Evolutionary conservation across 2,329 filamentous ascomycete genomes (phyloP), one percentile per base, ranked within the genome.

Genomic region (Neofusicoccum sp.): DNA sequence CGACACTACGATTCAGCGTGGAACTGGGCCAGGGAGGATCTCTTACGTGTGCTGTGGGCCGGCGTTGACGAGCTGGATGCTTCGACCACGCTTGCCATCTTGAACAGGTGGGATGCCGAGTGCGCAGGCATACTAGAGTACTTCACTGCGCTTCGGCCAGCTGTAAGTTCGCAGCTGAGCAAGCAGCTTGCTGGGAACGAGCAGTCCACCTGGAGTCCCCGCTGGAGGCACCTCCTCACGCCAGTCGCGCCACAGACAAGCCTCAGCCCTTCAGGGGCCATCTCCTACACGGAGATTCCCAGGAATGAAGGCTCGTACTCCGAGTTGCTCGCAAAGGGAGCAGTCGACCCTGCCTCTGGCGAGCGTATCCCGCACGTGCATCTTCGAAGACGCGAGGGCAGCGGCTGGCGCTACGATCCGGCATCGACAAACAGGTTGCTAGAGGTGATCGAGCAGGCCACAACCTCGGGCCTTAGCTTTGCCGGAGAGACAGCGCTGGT

Each of bases 171-270:
- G n/a, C n/a, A n/a, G n/a, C n/a, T n/a, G n/a, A n/a, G n/a, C 80
- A 98, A n/a, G n/a, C n/a, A 93, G 79, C 95, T 95, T n/a, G 82
- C 99, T 34, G 89, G 90, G 62, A 98, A 99, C 95, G 98, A 96
- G 70, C 93, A 98, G 78, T 92, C 89, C n/a, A n/a, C n/a, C n/a
- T n/a, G 73, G 93, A 97, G 74, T 98, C 98, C 70, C 89, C 98
- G 66, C 90, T 93, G 36, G 90, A 45, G 12, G 43, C 30, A 45
- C 24, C 26, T 24, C 7, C 20, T 24, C 0, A 45, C 26, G 43
- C 43, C 43, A 1, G 24, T 45, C 20, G 43, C 43, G 9, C 43
- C 43, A 9, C 20, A 73, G 92, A 96, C 71, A 89, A 87, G 66
- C 86, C 86, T 70, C 91, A 89, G 76, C 78, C 83, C 65, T 69